A percentile compares a stretch with the other conserved stretches of the same genome.
phyloP scores from a whole-genome alignment of 495 filamentous ascomycete genomes.

The Terfezia claveryi region DNA sequence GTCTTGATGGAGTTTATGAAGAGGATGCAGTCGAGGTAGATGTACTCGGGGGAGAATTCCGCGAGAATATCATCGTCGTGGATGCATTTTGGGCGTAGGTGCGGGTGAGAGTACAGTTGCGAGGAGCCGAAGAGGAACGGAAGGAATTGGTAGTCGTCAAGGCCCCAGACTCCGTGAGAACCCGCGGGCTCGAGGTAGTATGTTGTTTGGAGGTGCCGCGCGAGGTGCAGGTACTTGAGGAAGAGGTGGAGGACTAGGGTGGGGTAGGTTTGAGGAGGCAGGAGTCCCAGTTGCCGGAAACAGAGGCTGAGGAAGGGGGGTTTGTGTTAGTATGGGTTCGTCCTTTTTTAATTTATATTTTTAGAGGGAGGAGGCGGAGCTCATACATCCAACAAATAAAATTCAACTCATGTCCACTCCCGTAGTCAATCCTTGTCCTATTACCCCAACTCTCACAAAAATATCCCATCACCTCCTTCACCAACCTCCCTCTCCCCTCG shows the following conservation, averaged over 20 bases:
- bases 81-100: conserved; percentile 67
- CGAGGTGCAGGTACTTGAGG: conserved; percentile 53
- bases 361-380: background rate
- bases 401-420: conserved; percentile 89
- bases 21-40: conserved; percentile 78
- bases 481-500: conserved; percentile 36
- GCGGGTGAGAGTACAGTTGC: conserved; percentile 69
- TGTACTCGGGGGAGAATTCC: conserved; percentile 36
- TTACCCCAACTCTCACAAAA: conserved; percentile 69
- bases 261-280: conserved; percentile 43
- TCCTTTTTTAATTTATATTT: background rate
- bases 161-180: conserved; percentile 87
- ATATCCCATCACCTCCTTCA: conserved; percentile 55
- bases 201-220: conserved; percentile 60
- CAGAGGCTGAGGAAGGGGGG: conserved; percentile 28
- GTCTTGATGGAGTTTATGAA: conserved; percentile 95
- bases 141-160: conserved; percentile 95
- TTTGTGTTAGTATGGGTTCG: background rate
- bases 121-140: conserved; percentile 87
- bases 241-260: conserved; percentile 57
- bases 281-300: conserved; percentile 54
- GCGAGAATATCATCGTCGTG: conserved; percentile 72
- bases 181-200: conserved; percentile 94
- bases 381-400: conserved; percentile 64
- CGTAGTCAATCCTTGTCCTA: conserved; percentile 78